phyloP scores from a whole-genome alignment of 352 stramenopile species.

The Phytophthora pistaciae region DNA sequence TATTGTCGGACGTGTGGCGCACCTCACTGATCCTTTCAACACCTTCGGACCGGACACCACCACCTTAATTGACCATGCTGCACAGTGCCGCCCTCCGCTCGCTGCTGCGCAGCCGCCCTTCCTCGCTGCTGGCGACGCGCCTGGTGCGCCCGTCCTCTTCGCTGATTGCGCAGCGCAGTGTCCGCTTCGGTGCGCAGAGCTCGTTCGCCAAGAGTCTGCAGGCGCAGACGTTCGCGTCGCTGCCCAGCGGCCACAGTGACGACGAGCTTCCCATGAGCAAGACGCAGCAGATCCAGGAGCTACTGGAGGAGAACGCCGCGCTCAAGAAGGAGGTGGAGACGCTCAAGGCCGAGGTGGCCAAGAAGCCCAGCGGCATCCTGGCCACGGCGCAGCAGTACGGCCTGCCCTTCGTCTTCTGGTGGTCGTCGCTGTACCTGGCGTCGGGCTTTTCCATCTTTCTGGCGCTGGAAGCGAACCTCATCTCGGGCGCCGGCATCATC shows the following conservation, averaged over 20 bases:
- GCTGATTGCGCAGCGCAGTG: constrained; percentile 19
- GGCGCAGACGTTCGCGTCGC: constrained; percentile 62
- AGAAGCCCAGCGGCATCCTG: constrained; percentile 84
- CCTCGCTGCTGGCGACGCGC: constrained; percentile 26
- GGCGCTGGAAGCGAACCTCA: constrained; percentile 74
- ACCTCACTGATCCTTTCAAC: background rate
- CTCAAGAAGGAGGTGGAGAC: constrained; percentile 77
- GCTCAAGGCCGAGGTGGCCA: constrained; percentile 53
- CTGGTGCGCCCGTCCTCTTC: constrained; percentile 27
- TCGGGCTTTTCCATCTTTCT: constrained; percentile 81
- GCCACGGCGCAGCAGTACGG: constrained; percentile 86
- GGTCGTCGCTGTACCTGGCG: constrained; percentile 78
- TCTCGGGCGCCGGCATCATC: constrained; percentile 83
- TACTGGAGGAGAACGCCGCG: constrained; percentile 78
- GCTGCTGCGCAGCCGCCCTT: constrained; percentile 32
- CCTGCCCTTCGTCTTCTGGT: constrained; percentile 87
- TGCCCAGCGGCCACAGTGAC: constrained; percentile 27
- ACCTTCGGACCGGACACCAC: background rate
- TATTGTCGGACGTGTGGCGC: constrained; percentile 16
- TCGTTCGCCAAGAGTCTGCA: constrained; percentile 44
- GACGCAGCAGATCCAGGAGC: constrained; percentile 73
- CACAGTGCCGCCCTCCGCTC: constrained; percentile 38
- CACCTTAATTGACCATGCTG: constrained; percentile 16
- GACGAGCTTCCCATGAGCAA: constrained; percentile 46
- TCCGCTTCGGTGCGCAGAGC: constrained; percentile 22